Percentiles rank a stretch among this genome's conserved stretches.
phyloP scores from a whole-genome alignment of 495 filamentous ascomycete species.

The Talaromyces stipitatus region DNA sequence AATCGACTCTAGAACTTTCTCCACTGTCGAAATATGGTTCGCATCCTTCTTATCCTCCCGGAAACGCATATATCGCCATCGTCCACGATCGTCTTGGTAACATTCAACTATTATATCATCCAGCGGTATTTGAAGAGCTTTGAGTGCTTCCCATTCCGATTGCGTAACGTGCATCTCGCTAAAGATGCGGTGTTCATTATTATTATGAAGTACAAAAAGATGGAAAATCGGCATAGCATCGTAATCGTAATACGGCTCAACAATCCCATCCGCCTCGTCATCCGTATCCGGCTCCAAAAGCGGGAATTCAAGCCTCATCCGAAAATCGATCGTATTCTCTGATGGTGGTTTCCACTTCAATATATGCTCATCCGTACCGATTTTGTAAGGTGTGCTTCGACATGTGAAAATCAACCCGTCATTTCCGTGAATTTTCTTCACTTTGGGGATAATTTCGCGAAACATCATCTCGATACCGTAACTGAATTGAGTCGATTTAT shows the following conservation, averaged over 20 bases:
- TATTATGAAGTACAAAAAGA: constrained; percentile 48
- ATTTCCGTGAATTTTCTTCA: constrained; percentile 73
- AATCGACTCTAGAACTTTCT: constrained; percentile 78
- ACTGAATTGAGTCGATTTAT: constrained; percentile 78
- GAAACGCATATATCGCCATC: constrained; percentile 82
- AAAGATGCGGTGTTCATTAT: constrained; percentile 54
- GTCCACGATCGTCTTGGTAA: constrained; percentile 58
- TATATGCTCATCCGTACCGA: constrained; percentile 86
- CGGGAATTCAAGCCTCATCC: constrained; percentile 70
- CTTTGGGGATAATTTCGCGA: constrained; percentile 65
- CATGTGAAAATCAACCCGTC: constrained; percentile 97
- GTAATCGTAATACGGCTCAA: constrained; percentile 46
- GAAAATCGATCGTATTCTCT: constrained; percentile 92
- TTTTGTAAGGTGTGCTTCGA: constrained; percentile 71
- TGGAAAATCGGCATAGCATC: constrained; percentile 54
- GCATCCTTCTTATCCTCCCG: constrained; percentile 86
- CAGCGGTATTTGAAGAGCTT: constrained; percentile 57
- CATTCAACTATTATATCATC: constrained; percentile 87
- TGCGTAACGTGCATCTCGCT: constrained; percentile 60
- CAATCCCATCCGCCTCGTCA: constrained; percentile 54
- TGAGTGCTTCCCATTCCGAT: constrained; percentile 77
- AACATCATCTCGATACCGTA: constrained; percentile 94
- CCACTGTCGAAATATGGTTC: constrained; percentile 76
- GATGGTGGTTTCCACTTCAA: constrained; percentile 93
- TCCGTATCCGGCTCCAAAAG: constrained; percentile 58